Evolutionary conservation across 2,329 filamentous ascomycete genomes (phyloP).

Genomic region (Trichoderma harzianum): DNA sequence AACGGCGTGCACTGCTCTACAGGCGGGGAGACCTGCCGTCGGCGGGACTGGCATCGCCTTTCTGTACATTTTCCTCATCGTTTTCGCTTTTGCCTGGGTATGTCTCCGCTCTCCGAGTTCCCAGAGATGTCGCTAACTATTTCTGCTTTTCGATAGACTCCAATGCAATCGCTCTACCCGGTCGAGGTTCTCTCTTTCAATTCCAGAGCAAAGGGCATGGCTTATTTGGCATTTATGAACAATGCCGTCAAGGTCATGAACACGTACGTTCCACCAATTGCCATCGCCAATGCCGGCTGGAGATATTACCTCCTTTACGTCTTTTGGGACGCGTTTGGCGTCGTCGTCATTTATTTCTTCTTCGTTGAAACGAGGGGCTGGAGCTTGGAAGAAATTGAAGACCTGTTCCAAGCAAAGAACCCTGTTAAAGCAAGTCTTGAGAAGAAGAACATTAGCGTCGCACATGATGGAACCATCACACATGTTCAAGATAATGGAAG

Average conservation of each 20-base stretch:
- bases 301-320: not conserved
- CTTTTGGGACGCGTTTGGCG: conserved; percentile 1
- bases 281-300: conserved; percentile 1
- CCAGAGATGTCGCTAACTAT: not conserved
- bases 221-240: not conserved
- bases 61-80: not conserved
- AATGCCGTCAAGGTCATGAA: conserved; percentile 7
- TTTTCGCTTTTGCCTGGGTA: not conserved
- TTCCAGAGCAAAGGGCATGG: conserved; percentile 1
- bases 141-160: not conserved
- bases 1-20: not conserved
- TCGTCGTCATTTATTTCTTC: conserved; percentile 1
- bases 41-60: not conserved
- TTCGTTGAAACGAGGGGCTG: not conserved
- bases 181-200: not conserved
- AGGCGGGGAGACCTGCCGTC: not conserved
- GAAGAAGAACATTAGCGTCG: not conserved
- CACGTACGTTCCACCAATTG: not conserved
- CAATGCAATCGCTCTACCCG: not conserved
- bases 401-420: not conserved
- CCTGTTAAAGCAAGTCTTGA: not conserved
- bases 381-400: conserved; percentile 6
- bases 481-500: not conserved
- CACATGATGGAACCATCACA: not conserved
- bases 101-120: not conserved